phyloP scores from a whole-genome alignment of 2,329 filamentous ascomycete genomes.

The Aureobasidium sp. region DNA sequence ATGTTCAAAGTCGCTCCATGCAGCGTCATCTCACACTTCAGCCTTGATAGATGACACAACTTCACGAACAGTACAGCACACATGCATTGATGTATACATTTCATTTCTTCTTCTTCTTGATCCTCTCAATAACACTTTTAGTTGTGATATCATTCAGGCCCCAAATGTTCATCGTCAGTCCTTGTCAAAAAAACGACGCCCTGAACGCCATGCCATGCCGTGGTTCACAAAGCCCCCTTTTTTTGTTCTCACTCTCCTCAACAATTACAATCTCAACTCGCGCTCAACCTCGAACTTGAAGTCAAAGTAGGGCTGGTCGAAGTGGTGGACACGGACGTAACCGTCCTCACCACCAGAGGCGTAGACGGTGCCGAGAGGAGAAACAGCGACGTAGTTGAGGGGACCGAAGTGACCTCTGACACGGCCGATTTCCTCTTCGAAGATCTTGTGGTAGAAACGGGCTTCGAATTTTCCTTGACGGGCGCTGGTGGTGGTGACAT shows the following conservation, averaged over 20 bases:
- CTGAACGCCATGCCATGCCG: constrained; percentile 16
- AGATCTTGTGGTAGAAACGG: constrained; percentile 99
- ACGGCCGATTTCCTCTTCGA: constrained; percentile 96
- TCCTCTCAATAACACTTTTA: neutral
- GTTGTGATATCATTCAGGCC: neutral
- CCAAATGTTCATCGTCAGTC: neutral
- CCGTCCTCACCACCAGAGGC: constrained; percentile 95
- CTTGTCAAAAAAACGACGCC: neutral
- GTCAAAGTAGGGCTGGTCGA: constrained; percentile 97
- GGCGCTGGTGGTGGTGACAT: constrained; percentile 89
- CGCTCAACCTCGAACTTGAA: constrained; percentile 98
- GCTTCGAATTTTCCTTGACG: constrained; percentile 99
- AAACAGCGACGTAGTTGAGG: constrained; percentile 89
- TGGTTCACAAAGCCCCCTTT: constrained; percentile 21
- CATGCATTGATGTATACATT: neutral
- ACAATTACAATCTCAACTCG: constrained; percentile 44
- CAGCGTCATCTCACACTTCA: neutral
- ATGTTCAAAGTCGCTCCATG: neutral
- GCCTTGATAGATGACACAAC: neutral
- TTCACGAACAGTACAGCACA: neutral
- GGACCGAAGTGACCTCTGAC: constrained; percentile 96
- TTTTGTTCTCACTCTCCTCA: too few species aligned
- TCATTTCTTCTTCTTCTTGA: neutral
- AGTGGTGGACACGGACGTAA: constrained; percentile 96
- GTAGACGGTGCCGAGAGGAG: constrained; percentile 87